Conservation (phyloP, 345 rosid genomes). For the Eucalyptus sp. region DNA sequence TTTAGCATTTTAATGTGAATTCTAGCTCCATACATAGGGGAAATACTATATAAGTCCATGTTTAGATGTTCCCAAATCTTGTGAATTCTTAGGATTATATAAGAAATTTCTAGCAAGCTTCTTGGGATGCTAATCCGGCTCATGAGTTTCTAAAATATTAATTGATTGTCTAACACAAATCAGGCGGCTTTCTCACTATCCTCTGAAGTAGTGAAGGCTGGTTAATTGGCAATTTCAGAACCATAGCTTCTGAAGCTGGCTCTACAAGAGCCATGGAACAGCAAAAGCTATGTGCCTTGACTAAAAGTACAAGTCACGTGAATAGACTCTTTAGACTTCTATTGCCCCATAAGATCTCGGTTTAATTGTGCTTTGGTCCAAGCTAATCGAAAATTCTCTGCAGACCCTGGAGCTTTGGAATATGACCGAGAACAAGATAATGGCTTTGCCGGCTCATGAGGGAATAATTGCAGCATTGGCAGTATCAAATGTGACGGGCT, state of each 20-base stretch:
- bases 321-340: not conserved
- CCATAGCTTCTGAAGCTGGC: not conserved
- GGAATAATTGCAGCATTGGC: constrained; percentile 78
- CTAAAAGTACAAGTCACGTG: not conserved
- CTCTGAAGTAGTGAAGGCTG: not conserved
- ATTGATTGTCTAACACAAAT: not conserved
- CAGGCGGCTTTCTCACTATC: not conserved
- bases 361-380: not conserved
- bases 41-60: not conserved
- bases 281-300: not conserved
- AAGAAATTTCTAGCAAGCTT: not conserved
- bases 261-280: not conserved
- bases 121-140: not conserved
- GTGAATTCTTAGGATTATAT: not conserved
- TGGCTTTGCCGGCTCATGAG: constrained; percentile 70
- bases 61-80: not conserved
- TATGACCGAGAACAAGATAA: constrained; percentile 69
- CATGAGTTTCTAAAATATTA: not conserved
- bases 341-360: not conserved
- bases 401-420: constrained; percentile 97
- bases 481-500: constrained; percentile 55
- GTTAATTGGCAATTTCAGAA: not conserved
- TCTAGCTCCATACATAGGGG: not conserved
- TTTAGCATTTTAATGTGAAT: not conserved
- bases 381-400: not conserved